phyloP scores from a whole-genome alignment of 1,284 basidiomycete genomes.

The Naganishia liquefaciens region DNA sequence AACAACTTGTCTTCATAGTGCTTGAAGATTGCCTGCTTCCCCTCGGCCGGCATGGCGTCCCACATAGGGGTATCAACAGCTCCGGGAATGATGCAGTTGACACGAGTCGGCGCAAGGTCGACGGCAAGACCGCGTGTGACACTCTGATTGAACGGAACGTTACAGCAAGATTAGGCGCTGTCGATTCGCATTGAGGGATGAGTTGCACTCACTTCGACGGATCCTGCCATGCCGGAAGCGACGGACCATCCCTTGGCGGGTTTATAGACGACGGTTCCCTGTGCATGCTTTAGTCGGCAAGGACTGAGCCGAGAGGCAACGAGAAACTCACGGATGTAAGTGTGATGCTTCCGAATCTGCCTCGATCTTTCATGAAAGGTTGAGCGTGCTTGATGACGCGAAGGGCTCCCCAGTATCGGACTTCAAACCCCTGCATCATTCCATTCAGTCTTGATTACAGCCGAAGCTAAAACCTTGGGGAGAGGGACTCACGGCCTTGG shows the following conservation, averaged over 20 bases:
- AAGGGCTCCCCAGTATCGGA: conserved; percentile 13
- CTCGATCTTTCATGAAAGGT: conserved; percentile 13
- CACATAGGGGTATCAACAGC: conserved; percentile 24
- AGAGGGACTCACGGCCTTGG: background rate
- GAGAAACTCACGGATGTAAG: conserved; percentile 10
- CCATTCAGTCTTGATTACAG: background rate
- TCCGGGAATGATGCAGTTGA: conserved; percentile 20
- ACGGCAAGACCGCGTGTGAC: conserved; percentile 23
- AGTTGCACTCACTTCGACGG: conserved; percentile 11
- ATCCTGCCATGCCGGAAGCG: conserved; percentile 20
- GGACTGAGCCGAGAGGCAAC: background rate
- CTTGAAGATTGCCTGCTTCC: background rate
- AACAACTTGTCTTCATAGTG: conserved; percentile 24
- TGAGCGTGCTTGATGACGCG: conserved; percentile 11
- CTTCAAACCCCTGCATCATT: conserved; percentile 4
- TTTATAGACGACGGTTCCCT: conserved; percentile 17
- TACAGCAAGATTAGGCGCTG: background rate
- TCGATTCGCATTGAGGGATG: background rate
- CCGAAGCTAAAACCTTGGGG: background rate
- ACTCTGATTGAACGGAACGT: background rate
- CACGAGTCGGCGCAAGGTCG: conserved; percentile 18
- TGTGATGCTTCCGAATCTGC: conserved; percentile 13
- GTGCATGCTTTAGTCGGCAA: background rate
- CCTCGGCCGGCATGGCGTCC: background rate
- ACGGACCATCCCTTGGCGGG: conserved; percentile 24